Evolutionary conservation across 805 yeast species (phyloP), one percentile per base, ranked within the genome.

Genomic region (Lipomyces yamadae): DNA sequence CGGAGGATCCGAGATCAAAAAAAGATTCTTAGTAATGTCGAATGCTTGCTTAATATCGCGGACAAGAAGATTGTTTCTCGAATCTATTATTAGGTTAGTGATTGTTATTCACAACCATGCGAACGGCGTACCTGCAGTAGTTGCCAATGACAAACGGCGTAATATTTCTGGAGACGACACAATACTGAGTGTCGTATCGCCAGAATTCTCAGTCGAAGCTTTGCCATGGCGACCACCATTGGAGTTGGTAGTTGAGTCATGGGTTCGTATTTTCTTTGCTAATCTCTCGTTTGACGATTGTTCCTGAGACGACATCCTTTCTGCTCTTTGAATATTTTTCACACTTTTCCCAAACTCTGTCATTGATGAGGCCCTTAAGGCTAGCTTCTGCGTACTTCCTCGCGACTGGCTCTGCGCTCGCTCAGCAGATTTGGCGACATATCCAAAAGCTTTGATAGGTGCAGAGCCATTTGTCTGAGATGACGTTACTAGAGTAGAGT

Each of bases 1-100:
- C 10, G 68, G 62, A 13, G 45, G 37, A 30, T 65, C 65, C 2
- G 68, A 62, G 39, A 56, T 37, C 39, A 54, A 52, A 10, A 58
- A 56, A 3, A 65, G 24, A 2, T 39, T 11, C 8, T 56, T 35
- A 3, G 35, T 11, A 37, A 65, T 58, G 13, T 29, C 54, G 30
- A 65, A 65, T 37, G 54, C 33, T 3, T 10, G 24, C 18, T 45
- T 32, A 29, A 65, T 58, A 6, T 65, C 55, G n/a, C 6, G 18
- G 18, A 58, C 62, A 1, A 61, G 29, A 7, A 15, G 13, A 6
- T 30, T 13, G n/a, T 52, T 58, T 48, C 35, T 42, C 2, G 65
- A 30, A 24, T 65, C 67, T 53, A 33, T 55, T 30, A 32, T 37
- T 13, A 30, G 15, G 37, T 33, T 33, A 55, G 29, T 18, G n/a